These are phyloP conservation scores for Withania somnifera DNA, from an alignment of 305 asterid species.

Conservation along the genomic window DNA sequence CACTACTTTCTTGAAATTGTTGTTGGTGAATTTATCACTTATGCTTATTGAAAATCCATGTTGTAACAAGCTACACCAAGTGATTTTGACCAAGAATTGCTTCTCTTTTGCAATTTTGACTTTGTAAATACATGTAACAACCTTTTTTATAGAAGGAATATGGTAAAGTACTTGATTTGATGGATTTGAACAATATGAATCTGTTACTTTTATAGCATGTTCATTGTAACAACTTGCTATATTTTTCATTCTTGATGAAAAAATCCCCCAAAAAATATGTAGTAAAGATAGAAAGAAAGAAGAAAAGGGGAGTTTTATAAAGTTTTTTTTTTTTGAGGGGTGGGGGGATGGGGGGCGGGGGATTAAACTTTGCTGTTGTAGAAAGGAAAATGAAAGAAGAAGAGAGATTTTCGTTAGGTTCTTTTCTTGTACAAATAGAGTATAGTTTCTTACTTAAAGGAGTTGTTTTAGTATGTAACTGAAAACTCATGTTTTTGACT, in stretches of 20 bases:
- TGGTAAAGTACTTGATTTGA: constrained; percentile 22
- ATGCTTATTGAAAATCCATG: constrained; percentile 35
- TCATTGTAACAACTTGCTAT: constrained; percentile 40
- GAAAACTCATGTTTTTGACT: constrained; percentile 13
- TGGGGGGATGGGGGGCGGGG: no score
- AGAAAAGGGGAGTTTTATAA: not conserved
- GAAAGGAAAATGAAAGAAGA: constrained; percentile 24
- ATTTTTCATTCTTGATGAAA: constrained; percentile 33
- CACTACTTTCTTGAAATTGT: constrained; percentile 9
- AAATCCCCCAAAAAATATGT: no score
- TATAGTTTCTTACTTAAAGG: not conserved
- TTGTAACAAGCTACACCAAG: constrained; percentile 32
- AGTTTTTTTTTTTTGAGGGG: not conserved
- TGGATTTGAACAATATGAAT: constrained; percentile 45
- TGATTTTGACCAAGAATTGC: constrained; percentile 31
- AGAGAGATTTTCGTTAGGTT: constrained; percentile 7
- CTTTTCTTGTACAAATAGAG: constrained; percentile 27
- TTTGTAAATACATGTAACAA: constrained; percentile 43
- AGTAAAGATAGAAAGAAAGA: not conserved
- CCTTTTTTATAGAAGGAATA: constrained; percentile 29
- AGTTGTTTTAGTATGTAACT: constrained; percentile 18
- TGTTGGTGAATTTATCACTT: constrained; percentile 25
- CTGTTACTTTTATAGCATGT: constrained; percentile 58
- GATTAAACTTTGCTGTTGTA: constrained; percentile 32
- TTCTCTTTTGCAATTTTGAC: constrained; percentile 28